Evolutionary conservation across 192 early-diverging fungal species (phyloP).

Genomic region (Backusella tarrabulga): DNA sequence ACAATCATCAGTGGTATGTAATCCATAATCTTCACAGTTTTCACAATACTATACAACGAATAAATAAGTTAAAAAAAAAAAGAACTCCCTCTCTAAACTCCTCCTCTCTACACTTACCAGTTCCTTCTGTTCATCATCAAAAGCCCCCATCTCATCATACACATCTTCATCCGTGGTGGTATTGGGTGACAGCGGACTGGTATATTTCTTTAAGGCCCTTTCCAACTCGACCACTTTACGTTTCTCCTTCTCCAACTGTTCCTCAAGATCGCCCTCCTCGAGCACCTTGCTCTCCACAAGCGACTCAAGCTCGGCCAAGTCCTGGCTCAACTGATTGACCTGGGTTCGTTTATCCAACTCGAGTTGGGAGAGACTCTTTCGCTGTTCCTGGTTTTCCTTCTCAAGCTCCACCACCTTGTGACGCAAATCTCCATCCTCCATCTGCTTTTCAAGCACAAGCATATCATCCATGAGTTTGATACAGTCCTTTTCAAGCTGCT

Average conservation of each 20-base stretch:
- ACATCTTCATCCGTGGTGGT: background rate
- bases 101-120: background rate
- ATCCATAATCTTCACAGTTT: constrained; percentile 69
- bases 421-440: background rate
- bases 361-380: constrained; percentile 52
- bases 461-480: constrained; percentile 73
- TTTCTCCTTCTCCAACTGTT: constrained; percentile 47
- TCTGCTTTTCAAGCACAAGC: constrained; percentile 60
- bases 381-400: constrained; percentile 48
- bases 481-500: constrained; percentile 72
- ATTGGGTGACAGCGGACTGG: background rate
- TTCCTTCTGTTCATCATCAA: background rate
- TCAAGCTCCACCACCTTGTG: background rate
- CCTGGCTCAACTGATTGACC: constrained; percentile 57
- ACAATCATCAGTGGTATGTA: constrained; percentile 69
- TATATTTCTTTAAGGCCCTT: constrained; percentile 37
- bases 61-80: background rate
- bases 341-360: constrained; percentile 61
- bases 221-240: constrained; percentile 39
- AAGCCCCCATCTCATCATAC: no score
- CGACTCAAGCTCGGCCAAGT: constrained; percentile 62
- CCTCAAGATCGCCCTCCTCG: constrained; percentile 64
- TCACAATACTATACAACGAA: constrained; percentile 59
- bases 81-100: no score
- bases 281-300: constrained; percentile 77